Conservation (phyloP, 2,329 filamentous ascomycete genomes). For the Fusarium siculi region DNA sequence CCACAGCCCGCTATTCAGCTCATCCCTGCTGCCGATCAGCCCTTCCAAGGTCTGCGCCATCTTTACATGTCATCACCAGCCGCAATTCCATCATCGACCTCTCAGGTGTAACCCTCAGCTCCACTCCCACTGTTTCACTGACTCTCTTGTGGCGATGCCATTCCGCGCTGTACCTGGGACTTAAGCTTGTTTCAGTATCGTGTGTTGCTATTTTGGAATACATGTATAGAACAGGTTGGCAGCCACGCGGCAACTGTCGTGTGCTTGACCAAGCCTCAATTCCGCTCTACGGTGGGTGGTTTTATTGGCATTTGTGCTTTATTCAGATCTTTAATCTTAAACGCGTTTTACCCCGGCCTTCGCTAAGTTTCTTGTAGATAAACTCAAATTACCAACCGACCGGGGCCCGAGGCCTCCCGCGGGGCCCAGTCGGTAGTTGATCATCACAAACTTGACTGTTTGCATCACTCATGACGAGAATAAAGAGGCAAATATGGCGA, state of each 20-base stretch:
- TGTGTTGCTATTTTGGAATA: conserved; percentile 24
- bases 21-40: conserved; percentile 23
- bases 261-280: conserved; percentile 3
- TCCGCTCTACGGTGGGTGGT: background rate
- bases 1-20: background rate
- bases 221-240: background rate
- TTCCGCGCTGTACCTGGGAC: conserved; percentile 6
- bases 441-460: background rate
- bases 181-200: background rate
- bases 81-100: background rate
- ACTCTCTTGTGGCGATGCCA: conserved; percentile 12
- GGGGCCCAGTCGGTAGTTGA: background rate
- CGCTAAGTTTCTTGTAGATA: background rate
- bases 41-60: conserved; percentile 29
- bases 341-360: conserved; percentile 2
- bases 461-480: background rate
- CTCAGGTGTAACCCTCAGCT: background rate
- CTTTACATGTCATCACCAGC: conserved; percentile 29
- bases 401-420: background rate
- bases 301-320: background rate
- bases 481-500: background rate
- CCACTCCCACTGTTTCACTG: conserved; percentile 11
- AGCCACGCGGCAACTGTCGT: conserved; percentile 5
- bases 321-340: conserved; percentile 9
- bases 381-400: background rate